Conservation (phyloP, 2,329 filamentous ascomycete genomes). For the Ophiocordyceps australis region DNA sequence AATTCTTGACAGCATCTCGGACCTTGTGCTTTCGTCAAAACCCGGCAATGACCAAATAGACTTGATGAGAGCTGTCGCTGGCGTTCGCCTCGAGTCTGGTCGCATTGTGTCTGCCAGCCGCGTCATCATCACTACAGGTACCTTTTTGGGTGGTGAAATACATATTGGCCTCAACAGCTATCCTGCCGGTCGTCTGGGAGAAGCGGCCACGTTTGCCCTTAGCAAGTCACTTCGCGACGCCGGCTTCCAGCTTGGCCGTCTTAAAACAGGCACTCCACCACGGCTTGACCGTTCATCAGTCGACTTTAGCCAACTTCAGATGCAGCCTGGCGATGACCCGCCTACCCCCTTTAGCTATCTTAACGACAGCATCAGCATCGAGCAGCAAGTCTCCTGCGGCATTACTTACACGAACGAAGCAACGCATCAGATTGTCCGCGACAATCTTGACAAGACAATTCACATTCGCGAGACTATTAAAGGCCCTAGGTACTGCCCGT, state of each 20-base stretch:
- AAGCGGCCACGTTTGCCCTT: conserved; percentile 79
- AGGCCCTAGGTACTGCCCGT: conserved; percentile 89
- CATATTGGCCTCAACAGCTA: conserved; percentile 78
- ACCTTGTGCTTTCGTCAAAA: conserved; percentile 52
- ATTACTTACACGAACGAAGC: conserved; percentile 72
- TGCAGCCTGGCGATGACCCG: conserved; percentile 67
- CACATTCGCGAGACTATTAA: conserved; percentile 93
- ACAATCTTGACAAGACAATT: conserved; percentile 87
- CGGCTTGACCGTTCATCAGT: conserved; percentile 70
- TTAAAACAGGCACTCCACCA: conserved; percentile 94
- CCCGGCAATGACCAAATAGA: too few species aligned
- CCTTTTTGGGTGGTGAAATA: conserved; percentile 89
- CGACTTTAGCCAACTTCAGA: conserved; percentile 52
- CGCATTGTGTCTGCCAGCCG: conserved; percentile 62
- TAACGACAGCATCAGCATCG: conserved; percentile 58
- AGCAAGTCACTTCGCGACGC: conserved; percentile 81
- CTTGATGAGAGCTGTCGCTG: conserved; percentile 73
- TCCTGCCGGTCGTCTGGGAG: conserved; percentile 82
- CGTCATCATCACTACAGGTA: conserved; percentile 91
- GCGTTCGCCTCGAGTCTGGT: conserved; percentile 74
- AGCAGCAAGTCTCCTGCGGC: conserved; percentile 72
- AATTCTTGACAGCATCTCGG: conserved; percentile 73
- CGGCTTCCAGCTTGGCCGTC: conserved; percentile 71
- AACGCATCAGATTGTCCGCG: conserved; percentile 68
- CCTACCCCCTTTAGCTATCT: conserved; percentile 86